These are phyloP conservation scores for Trapa incisa DNA, from an alignment of 345 rosid species.

Conservation along the genomic window DNA sequence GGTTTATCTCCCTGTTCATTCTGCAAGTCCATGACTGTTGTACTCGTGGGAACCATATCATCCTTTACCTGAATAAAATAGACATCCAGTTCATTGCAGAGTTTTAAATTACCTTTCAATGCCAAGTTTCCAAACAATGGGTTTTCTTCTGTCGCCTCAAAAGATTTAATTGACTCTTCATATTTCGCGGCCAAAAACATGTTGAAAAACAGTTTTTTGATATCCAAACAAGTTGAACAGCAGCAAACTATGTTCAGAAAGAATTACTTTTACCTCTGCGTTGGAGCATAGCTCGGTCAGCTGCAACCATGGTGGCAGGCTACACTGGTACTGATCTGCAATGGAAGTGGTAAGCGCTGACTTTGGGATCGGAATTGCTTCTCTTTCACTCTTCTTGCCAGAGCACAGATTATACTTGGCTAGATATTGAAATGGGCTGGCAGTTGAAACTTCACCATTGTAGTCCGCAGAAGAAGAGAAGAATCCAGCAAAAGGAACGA, in stretches of 20 bases:
- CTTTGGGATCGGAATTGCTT: constrained; percentile 22
- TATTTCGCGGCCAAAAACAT: neutral
- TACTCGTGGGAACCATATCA: constrained; percentile 25
- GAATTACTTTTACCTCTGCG: constrained; percentile 22
- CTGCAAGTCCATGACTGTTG: constrained; percentile 21
- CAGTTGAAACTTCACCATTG: constrained; percentile 27
- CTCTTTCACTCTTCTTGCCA: constrained; percentile 33
- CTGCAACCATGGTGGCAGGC: constrained; percentile 63
- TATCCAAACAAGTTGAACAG: neutral
- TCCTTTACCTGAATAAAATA: constrained; percentile 46
- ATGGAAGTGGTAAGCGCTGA: constrained; percentile 31
- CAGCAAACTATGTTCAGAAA: constrained; percentile 20
- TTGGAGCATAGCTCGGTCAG: constrained; percentile 37
- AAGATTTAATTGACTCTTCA: neutral
- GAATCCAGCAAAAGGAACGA: constrained; percentile 86
- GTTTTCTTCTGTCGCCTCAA: too few species aligned
- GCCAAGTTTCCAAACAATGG: neutral
- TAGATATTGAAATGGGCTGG: constrained; percentile 18
- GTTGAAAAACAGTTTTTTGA: neutral
- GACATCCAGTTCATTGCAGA: neutral
- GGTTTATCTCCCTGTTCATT: constrained; percentile 36
- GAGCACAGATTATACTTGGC: constrained; percentile 23
- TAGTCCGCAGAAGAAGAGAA: constrained; percentile 53
- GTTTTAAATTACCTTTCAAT: neutral
- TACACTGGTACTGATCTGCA: constrained; percentile 47